Evolutionary conservation across 2,329 filamentous ascomycete genomes (phyloP).

Genomic region (Elsinoe arachidis): DNA sequence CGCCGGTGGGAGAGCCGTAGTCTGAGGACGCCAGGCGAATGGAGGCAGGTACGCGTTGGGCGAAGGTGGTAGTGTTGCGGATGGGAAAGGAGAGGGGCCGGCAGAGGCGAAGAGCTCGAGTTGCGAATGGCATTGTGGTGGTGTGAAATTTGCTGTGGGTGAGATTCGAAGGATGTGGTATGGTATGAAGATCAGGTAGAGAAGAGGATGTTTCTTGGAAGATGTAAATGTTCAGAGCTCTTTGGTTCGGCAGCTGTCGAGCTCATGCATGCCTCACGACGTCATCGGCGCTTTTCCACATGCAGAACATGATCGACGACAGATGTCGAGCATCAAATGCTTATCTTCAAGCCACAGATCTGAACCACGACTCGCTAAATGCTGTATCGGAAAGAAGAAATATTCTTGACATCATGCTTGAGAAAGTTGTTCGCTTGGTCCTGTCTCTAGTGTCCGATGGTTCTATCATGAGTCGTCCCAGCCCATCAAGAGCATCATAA

Average conservation of each 20-base stretch:
- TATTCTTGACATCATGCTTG: no score
- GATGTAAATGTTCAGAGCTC: not conserved
- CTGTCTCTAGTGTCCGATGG: no score
- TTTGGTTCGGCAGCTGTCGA: not conserved
- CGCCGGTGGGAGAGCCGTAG: constrained; percentile 36
- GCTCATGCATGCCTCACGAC: not conserved
- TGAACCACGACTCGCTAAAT: not conserved
- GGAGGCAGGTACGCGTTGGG: constrained; percentile 23
- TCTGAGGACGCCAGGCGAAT: constrained; percentile 30
- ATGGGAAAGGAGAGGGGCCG: constrained; percentile 16
- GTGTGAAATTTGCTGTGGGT: not conserved
- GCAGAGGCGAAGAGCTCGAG: constrained; percentile 14
- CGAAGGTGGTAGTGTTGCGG: constrained; percentile 14
- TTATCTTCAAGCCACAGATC: not conserved
- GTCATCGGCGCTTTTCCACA: not conserved
- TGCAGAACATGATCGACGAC: not conserved
- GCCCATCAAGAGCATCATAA: not conserved
- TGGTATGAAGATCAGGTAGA: no score
- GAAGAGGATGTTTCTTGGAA: no score
- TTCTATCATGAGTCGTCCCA: no score
- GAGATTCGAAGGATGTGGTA: no score
- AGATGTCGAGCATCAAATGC: not conserved
- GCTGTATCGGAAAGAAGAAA: no score
- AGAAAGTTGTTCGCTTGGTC: no score
- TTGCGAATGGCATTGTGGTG: constrained; percentile 1